Evolutionary conservation across 768 basidiomycete species (phyloP), one percentile per base, ranked within the genome.

Genomic region (Psilocybe tampanensis): DNA sequence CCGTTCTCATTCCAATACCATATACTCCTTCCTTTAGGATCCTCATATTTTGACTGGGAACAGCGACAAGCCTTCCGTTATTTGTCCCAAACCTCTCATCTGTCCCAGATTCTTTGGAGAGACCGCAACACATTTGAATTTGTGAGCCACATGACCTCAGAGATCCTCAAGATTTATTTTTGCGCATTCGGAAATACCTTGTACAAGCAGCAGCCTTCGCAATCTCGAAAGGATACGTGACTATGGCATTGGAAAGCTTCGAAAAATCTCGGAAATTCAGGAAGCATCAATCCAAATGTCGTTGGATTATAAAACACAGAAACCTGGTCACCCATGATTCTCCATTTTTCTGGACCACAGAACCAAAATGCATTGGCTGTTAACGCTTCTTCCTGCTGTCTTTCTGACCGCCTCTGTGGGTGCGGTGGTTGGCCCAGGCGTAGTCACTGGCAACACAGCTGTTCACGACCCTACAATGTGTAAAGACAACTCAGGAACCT

Each of bases 401-500:
- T 69, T 72, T 33, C 66, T 72, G 48, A 13, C 55, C 8, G n/a
- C 54, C 12, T 15, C 56, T 0, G 57, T 29, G 12, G 51, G 44
- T 36, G 61, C 61, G 6, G 58, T 62, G 13, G 71, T 74, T 6
- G 75, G 73, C 2, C 76, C 77, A 32, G 74, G 72, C 6, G 44
- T 42, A 6, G 76, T 78, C 24, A 75, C 75, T 1, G 75, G 76
- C 19, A 72, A 77, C 55, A 78, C 74, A 21, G 70, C 72, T 6
- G 77, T 78, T 3, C 78, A 79, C 58, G 80, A 82, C 59, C 80
- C 80, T 2, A 74, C 78, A 3, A 74, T 82, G 67, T 83, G 81
- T 69, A 80, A 78, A 57, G 80, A 82, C 59, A 71, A 68, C 26
- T 62, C 62, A 33, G 80, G 80, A 21, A 77, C 68, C 54, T 82